Evolutionary conservation across 2,329 filamentous ascomycete genomes (phyloP), one percentile per base, ranked within the genome.

Genomic region (Fusarium praegraminearum): DNA sequence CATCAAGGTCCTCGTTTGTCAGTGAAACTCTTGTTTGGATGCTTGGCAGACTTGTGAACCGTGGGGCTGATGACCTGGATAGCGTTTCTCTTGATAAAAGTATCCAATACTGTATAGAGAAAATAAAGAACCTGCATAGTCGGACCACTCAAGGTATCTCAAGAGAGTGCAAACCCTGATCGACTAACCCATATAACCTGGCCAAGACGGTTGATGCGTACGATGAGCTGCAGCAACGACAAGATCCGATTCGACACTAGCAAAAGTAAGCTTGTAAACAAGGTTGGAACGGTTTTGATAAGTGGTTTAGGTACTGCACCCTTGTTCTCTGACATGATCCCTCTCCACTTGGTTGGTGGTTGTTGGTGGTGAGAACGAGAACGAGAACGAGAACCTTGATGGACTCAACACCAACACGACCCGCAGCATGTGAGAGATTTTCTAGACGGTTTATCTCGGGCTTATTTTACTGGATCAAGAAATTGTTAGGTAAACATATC

Each of bases 1-100:
- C 55, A 70, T 68, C 58, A 70, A 71, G 67, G 67, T 70, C 67
- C 67, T 70, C 67, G 63, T 58, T 61, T 69, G 60, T 69, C 61
- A 69, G 20, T 51, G 28, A 56, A 62, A 56, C 51, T 30, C 7
- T 49, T 36, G 10, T 24, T 38, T 15, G 26, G 8, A 5, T 33
- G 30, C 61, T 64, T 50, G 59, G 43, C 51, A 33, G 49, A 2
- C 35, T 41, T 51, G 49, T 30, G 55, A 44, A 36, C 65, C 59
- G 53, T 56, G 65, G 65, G 65, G 60, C 65, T 3, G 3, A 18
- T 46, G 6, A 61, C 54, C 46, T 61, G 63, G 67, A 71, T 70
- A 52, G 32, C 33, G 7, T 20, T 22, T 24, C 3, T 24, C 20
- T 9, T 20, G 15, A 43, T 2, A 13, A 26, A 30, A 52, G 20